Evolutionary conservation across 805 yeast species (phyloP).

Genomic region (Hanseniaspora occidentalis): DNA sequence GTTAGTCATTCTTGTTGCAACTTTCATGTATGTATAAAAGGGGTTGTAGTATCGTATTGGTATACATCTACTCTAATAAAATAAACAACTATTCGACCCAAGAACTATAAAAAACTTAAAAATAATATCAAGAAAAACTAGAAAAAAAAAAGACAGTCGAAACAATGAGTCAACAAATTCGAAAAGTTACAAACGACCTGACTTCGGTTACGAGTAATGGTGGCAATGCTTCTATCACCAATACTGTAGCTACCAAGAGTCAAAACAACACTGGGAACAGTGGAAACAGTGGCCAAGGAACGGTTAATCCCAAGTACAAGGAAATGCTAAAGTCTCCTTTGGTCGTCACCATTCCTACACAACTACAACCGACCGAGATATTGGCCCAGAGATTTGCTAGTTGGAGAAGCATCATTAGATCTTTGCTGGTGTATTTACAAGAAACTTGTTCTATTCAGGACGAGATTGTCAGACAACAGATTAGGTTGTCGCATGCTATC

Average conservation of each 20-base stretch:
- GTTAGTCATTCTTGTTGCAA: no score
- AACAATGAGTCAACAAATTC: no score
- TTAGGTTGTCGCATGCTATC: constrained; percentile 70
- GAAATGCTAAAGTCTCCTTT: constrained; percentile 37
- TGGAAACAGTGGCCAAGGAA: constrained; percentile 5
- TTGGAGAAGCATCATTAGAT: constrained; percentile 72
- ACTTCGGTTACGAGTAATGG: no score
- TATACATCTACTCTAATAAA: no score
- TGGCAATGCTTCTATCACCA: no score
- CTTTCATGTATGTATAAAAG: no score
- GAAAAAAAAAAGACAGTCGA: no score
- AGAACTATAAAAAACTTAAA: no score
- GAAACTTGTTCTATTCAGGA: constrained; percentile 81
- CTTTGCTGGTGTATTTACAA: constrained; percentile 59
- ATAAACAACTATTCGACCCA: no score
- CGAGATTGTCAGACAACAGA: constrained; percentile 73
- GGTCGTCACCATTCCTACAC: constrained; percentile 38
- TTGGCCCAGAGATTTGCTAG: constrained; percentile 73
- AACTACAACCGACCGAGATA: constrained; percentile 74
- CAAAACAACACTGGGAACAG: constrained; percentile 4
- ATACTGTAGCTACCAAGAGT: constrained; percentile 6
- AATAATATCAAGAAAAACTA: no score
- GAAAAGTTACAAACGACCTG: no score
- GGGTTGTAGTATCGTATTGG: no score
- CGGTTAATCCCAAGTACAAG: constrained; percentile 10